Percentiles rank a stretch among this genome's conserved stretches.
These are phyloP conservation scores for Podaxis sp. DNA, from an alignment of 768 basidiomycete species.

Conservation along the genomic window DNA sequence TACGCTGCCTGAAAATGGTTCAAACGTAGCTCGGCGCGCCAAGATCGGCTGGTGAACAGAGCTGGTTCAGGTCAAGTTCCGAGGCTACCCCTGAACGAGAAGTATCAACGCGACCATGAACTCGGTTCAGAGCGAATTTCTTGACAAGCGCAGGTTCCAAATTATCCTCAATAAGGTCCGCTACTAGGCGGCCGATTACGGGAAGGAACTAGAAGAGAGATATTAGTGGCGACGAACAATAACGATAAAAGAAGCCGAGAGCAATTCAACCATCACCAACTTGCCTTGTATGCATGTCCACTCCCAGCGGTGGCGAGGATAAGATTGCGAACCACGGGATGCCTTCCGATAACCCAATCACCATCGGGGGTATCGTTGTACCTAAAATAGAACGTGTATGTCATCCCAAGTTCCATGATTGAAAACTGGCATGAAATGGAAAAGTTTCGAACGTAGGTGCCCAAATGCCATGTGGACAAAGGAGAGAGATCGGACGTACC, in stretches of 20 bases:
- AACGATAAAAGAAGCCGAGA: slow-evolving; percentile 8
- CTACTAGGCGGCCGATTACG: slow-evolving; percentile 75
- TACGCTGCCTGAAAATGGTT: background rate
- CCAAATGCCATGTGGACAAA: background rate
- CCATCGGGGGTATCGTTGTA: slow-evolving; percentile 87
- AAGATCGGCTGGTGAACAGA: slow-evolving; percentile 53
- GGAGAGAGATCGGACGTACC: slow-evolving; percentile 48
- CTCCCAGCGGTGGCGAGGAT: slow-evolving; percentile 86
- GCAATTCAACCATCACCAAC: slow-evolving; percentile 1
- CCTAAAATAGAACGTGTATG: slow-evolving; percentile 41
- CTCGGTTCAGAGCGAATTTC: slow-evolving; percentile 67
- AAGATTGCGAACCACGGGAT: slow-evolving; percentile 55
- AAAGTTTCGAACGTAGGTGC: background rate
- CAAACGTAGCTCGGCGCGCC: background rate
- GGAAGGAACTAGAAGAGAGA: slow-evolving; percentile 71
- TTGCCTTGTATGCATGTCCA: slow-evolving; percentile 86
- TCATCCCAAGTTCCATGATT: background rate
- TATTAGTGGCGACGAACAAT: background rate
- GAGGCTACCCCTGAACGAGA: slow-evolving; percentile 31
- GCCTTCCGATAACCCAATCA: slow-evolving; percentile 86
- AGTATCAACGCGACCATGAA: slow-evolving; percentile 28
- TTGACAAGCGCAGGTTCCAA: slow-evolving; percentile 48
- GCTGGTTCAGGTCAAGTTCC: slow-evolving; percentile 45
- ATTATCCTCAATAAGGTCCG: slow-evolving; percentile 66
- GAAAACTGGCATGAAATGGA: background rate